Evolutionary conservation across 208 protist genomes (phyloP).

Genomic region (Herpetomonas samuelpessoai): DNA sequence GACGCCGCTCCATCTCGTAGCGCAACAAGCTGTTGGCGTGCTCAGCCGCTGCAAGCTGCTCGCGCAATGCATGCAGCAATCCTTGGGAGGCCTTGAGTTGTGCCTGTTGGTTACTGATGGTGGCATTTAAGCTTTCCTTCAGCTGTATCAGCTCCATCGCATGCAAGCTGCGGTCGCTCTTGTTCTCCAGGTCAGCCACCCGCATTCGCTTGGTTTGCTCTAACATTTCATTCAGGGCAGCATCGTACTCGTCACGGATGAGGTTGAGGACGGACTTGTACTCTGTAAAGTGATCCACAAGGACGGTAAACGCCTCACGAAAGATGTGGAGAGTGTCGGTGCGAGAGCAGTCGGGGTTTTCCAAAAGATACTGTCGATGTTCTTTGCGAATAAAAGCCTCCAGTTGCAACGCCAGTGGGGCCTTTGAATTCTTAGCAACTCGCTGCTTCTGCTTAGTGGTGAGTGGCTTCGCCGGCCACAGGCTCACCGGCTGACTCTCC

Average conservation of each 20-base stretch:
- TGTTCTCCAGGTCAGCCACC: constrained; percentile 61
- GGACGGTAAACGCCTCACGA: constrained; percentile 65
- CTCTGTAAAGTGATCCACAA: constrained; percentile 84
- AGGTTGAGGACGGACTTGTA: constrained; percentile 68
- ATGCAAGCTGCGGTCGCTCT: constrained; percentile 64
- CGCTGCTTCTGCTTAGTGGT: not conserved
- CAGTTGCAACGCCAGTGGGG: constrained; percentile 74
- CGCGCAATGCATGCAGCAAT: constrained; percentile 62
- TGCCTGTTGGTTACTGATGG: constrained; percentile 84
- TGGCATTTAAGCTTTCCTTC: constrained; percentile 72
- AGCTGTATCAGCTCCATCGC: constrained; percentile 76
- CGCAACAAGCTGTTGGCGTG: constrained; percentile 54
- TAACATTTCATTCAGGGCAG: constrained; percentile 48
- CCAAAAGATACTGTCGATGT: constrained; percentile 59
- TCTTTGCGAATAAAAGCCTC: constrained; percentile 84
- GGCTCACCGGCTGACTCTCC: not conserved
- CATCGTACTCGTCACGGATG: constrained; percentile 85
- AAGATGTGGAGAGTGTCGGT: constrained; percentile 82
- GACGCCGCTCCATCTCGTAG: constrained; percentile 44
- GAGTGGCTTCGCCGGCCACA: constrained; percentile 1
- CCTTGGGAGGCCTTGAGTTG: constrained; percentile 70
- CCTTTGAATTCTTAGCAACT: constrained; percentile 29
- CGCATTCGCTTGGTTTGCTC: constrained; percentile 49
- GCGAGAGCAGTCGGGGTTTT: constrained; percentile 60
- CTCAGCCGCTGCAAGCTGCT: constrained; percentile 71